Evolutionary conservation across 1,139 yeast species (phyloP).

Genomic region (Taiozyma onychis): DNA sequence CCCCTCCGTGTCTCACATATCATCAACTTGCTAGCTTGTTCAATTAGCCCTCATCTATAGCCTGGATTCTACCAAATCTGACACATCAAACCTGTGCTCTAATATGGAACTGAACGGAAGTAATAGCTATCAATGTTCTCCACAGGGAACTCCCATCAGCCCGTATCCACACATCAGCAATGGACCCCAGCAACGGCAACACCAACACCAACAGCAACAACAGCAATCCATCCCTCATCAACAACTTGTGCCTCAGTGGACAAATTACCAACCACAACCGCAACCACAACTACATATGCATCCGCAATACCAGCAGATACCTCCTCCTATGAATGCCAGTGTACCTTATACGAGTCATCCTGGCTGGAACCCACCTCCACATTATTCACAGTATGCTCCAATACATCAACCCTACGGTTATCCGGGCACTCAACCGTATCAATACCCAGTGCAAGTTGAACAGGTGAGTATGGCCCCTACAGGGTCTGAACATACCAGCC

Average conservation of each 20-base stretch:
- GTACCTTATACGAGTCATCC: background rate
- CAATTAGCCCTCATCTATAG: background rate
- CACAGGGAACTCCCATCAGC: background rate
- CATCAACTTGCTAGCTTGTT: background rate
- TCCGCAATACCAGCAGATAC: background rate
- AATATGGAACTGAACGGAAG: background rate
- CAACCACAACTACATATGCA: background rate
- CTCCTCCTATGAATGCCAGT: background rate
- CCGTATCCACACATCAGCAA: background rate
- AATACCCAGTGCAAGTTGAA: background rate
- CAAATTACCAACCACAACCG: background rate
- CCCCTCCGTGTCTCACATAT: too few relatives aligned
- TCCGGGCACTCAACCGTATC: background rate
- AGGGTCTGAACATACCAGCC: background rate
- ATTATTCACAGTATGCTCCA: background rate
- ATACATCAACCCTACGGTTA: conserved; percentile 1
- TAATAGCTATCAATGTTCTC: background rate
- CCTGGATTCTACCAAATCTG: too few relatives aligned
- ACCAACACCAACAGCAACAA: background rate
- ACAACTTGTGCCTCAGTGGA: background rate
- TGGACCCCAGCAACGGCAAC: background rate
- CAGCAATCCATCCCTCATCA: background rate
- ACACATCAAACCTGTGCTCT: background rate
- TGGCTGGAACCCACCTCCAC: background rate
- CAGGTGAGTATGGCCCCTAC: background rate